Evolutionary conservation across 1,139 yeast species (phyloP), one percentile per base, ranked within the genome.

Genomic region (Geotrichum citri-aurantii): DNA sequence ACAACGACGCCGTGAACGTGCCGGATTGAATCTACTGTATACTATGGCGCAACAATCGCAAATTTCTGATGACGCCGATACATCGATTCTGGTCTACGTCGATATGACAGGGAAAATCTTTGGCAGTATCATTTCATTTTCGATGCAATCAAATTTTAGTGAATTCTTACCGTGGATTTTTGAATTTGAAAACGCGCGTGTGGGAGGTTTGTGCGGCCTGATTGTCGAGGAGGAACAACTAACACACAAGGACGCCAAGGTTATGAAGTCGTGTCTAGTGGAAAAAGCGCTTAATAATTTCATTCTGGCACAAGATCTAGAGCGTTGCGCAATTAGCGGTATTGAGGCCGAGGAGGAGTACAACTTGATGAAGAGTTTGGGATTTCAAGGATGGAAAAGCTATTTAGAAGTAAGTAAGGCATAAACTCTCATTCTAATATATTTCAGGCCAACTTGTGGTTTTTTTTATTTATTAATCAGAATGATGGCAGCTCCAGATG

Each of bases 161-260:
- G 76, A 76, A 59, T 81, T 74, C 66, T 82, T 74, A 69, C 87
- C 88, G 14, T 81, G 83, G 66, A 74, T 76, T 54, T 66, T 71
- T 29, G 72, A 68, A 61, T 69, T 68, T 61, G 70, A 65, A 44
- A 68, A 68, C 50, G 71, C 72, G 21, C 64, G 71, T 27, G 74
- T 81, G 26, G 86, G 86, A 10, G 85, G 83, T 0, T 73, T 84
- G n/a, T 75, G 83, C 31, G 85, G 84, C 1, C 78, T 84, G 0
- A 75, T 83, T 23, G 79, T 82, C 10, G 44, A 37, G 19, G 21
- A 37, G 17, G 5, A 17, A 10, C n/a, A 31, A 31, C 5, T 31
- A 12, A 4, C 10, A 6, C 37, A 14, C 11, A 31, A 31, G 10
- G 37, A 11, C 14, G n/a, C 17, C 7, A 12, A 37, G 7, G 3